Evolutionary conservation across 768 basidiomycete genomes (phyloP), one percentile per base, ranked within the genome.

Genomic region (Lanmaoa rubissima): DNA sequence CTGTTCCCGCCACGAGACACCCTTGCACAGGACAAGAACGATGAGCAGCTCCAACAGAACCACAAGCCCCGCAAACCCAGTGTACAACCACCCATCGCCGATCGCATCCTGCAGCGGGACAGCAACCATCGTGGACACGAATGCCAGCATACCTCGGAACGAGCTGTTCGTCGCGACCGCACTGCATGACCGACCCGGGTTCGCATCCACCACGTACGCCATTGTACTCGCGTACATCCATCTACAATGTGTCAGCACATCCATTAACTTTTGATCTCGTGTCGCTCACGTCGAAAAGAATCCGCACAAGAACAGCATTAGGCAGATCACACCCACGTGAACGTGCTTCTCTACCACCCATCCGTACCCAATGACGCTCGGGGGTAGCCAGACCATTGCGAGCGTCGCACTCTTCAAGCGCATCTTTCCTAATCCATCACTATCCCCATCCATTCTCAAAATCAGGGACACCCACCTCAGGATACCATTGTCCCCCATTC

Each of bases 181-280:
- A 3, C 83, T 83, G 5, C 87, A 84, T 2, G 90, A 90, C 31
- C 89, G 81, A 10, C 93, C 94, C 7, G 78, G 76, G 67, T 95
- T 97, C 5, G 91, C 84, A 63, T 97, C 93, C 16, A 94, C 91
- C 35, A 94, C 78, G 63, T 94, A 95, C 0, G 93, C 88, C 32
- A 95, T 73, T 0, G 88, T 87, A 48, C 84, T 83, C 16, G 84
- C 73, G 66, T 89, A 88, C 47, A 86, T 82, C 72, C 78, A 78
- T 62, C 81, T 84, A 57, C 3, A 55, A 53, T 28, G 41, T 40
- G 35, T 56, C 52, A 55, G 56, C 39, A 52, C 24, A 26, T 21
- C 19, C 32, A 50, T 26, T 21, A 50, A 47, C 16, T 11, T 31
- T 32, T 24, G 31, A 34, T 42, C 34, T 13, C 40, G 28, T 47